Conservation (phyloP, 768 basidiomycete genomes). For the Royoungia palumana region DNA sequence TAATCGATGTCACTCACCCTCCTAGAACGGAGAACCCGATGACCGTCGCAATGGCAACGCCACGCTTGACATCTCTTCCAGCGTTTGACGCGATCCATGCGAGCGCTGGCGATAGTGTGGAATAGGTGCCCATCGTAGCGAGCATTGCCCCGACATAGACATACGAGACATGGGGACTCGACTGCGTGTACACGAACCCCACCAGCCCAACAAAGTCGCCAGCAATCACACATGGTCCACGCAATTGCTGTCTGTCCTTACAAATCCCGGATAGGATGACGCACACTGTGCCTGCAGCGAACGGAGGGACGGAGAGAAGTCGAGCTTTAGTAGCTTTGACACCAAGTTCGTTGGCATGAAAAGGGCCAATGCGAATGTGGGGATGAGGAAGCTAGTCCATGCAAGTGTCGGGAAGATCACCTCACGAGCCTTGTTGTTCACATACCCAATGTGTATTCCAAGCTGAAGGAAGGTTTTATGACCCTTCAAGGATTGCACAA, state of each 20-base stretch:
- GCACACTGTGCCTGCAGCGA: slow-evolving; percentile 38
- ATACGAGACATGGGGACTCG: slow-evolving; percentile 8
- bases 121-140: slow-evolving; percentile 47
- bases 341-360: slow-evolving; percentile 45
- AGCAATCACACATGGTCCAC: slow-evolving; percentile 47
- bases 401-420: not conserved
- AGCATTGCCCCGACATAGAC: slow-evolving; percentile 48
- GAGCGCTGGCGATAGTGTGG: slow-evolving; percentile 41
- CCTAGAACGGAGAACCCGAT: slow-evolving; percentile 53
- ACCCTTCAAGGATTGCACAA: slow-evolving; percentile 46
- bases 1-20: slow-evolving; percentile 30
- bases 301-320: slow-evolving; percentile 47
- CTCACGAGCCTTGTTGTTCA: not conserved
- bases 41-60: slow-evolving; percentile 47
- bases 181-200: slow-evolving; percentile 44
- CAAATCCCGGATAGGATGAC: slow-evolving; percentile 37
- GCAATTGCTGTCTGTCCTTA: slow-evolving; percentile 38
- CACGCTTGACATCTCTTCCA: slow-evolving; percentile 51
- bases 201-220: slow-evolving; percentile 39
- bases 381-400: slow-evolving; percentile 37
- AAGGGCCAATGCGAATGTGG: slow-evolving; percentile 44
- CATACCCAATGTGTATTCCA: slow-evolving; percentile 39
- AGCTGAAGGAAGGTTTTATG: slow-evolving; percentile 35
- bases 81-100: slow-evolving; percentile 54
- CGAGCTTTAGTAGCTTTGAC: slow-evolving; percentile 48